Evolutionary conservation across 2,329 filamentous ascomycete genomes (phyloP).

Genomic region (Sclerotinia trifoliorum): DNA sequence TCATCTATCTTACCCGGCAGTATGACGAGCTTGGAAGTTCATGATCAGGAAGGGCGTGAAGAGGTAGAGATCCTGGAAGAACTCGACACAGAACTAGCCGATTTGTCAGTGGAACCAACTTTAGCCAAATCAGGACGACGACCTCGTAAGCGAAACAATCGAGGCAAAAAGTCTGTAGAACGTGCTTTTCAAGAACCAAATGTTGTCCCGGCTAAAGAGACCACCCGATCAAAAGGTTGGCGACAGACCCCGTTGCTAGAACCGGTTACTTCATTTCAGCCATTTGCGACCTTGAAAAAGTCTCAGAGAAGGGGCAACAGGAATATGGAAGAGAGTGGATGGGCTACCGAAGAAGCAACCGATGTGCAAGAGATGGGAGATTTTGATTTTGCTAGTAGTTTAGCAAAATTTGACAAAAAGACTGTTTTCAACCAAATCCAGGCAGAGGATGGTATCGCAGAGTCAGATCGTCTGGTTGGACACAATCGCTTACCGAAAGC

Average conservation of each 20-base stretch:
- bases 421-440: constrained; percentile 89
- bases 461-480: constrained; percentile 83
- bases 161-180: constrained; percentile 41
- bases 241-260: constrained; percentile 65
- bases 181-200: constrained; percentile 41
- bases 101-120: constrained; percentile 28
- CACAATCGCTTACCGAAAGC: constrained; percentile 69
- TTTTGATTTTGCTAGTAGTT: constrained; percentile 86
- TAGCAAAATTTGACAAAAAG: constrained; percentile 94
- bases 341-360: constrained; percentile 94
- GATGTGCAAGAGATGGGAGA: constrained; percentile 92
- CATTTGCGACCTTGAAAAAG: constrained; percentile 60
- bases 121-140: constrained; percentile 38
- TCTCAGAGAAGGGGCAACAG: constrained; percentile 46
- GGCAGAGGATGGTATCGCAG: constrained; percentile 83
- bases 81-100: constrained; percentile 27
- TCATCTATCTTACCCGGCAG: constrained; percentile 47
- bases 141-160: constrained; percentile 46
- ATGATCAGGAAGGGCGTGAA: constrained; percentile 32
- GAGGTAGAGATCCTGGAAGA: constrained; percentile 34
- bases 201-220: constrained; percentile 46
- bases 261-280: constrained; percentile 61
- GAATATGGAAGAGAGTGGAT: constrained; percentile 66
- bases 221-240: constrained; percentile 61
- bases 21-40: constrained; percentile 45